These are phyloP conservation scores for Polyporus tsugae DNA, from an alignment of 1,284 basidiomycete species.

Conservation along the genomic window DNA sequence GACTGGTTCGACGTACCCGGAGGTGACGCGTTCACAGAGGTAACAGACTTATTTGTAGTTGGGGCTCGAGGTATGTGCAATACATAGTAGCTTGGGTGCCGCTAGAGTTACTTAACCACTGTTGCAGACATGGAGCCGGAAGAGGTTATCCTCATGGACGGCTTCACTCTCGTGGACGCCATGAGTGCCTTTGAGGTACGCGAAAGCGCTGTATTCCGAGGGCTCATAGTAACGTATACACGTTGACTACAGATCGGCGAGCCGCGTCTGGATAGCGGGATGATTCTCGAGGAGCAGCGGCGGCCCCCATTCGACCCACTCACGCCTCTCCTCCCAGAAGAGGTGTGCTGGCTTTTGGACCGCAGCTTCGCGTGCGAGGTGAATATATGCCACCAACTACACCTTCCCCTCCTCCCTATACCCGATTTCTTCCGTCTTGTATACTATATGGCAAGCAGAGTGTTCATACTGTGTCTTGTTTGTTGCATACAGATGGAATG, in stretches of 20 bases:
- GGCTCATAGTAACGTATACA: background rate
- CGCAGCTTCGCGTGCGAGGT: conserved; percentile 85
- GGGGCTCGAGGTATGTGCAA: conserved; percentile 39
- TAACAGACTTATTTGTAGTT: conserved; percentile 62
- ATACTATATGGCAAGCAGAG: conserved; percentile 3
- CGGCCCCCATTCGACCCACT: conserved; percentile 71
- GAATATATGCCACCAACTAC: conserved; percentile 37
- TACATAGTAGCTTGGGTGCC: background rate
- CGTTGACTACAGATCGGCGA: conserved; percentile 77
- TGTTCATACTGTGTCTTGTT: conserved; percentile 29
- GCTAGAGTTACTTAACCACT: conserved; percentile 9
- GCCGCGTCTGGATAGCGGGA: conserved; percentile 87
- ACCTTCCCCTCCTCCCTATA: conserved; percentile 15
- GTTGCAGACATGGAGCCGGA: conserved; percentile 69
- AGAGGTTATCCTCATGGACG: conserved; percentile 72
- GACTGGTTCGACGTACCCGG: conserved; percentile 52
- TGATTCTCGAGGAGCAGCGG: conserved; percentile 57
- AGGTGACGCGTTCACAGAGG: conserved; percentile 65
- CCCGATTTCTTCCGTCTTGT: background rate
- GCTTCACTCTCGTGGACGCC: conserved; percentile 81
- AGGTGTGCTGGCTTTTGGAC: conserved; percentile 91
- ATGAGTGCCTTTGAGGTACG: conserved; percentile 90
- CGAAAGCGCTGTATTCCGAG: conserved; percentile 22
- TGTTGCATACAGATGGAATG: conserved; percentile 75
- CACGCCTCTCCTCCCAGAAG: conserved; percentile 69